Conservation (phyloP, 768 basidiomycete genomes). For the Tricholoma bakamatsutake region DNA sequence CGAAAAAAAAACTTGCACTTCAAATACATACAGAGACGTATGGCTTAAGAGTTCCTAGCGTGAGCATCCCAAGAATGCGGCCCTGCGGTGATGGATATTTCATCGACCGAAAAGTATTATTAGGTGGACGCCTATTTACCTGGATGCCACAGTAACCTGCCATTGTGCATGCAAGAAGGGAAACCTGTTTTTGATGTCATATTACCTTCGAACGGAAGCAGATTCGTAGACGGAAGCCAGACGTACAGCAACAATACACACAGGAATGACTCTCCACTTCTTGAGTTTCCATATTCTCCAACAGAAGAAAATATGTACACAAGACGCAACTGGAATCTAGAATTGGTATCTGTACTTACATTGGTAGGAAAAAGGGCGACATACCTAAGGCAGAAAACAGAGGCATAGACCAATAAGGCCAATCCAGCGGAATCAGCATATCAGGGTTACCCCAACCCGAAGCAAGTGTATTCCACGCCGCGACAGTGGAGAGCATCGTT, state of each 20-base stretch:
- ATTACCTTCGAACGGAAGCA: neutral
- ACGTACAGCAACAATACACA: constrained; percentile 5
- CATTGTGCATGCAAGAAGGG: constrained; percentile 1
- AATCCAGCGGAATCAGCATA: constrained; percentile 8
- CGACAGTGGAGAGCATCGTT: constrained; percentile 12
- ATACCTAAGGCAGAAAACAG: constrained; percentile 5
- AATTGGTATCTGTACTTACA: neutral
- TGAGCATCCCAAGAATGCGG: constrained; percentile 1
- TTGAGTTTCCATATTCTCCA: too few species aligned
- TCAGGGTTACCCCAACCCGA: constrained; percentile 15
- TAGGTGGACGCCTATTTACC: neutral
- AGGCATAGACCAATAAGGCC: constrained; percentile 12
- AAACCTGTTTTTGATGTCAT: constrained; percentile 1
- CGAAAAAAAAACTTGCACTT: neutral
- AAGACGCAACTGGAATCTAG: constrained; percentile 6
- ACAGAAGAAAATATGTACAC: constrained; percentile 4
- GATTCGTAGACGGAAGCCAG: neutral
- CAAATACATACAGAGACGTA: constrained; percentile 3
- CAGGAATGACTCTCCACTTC: neutral
- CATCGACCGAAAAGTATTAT: too few species aligned
- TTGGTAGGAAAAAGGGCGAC: neutral
- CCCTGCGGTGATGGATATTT: constrained; percentile 1
- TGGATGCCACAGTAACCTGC: constrained; percentile 6
- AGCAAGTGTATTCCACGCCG: constrained; percentile 13
- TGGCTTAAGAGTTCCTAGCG: neutral